Conservation (phyloP, 2,329 filamentous ascomycete species). For the Arachnomyces sp. region DNA sequence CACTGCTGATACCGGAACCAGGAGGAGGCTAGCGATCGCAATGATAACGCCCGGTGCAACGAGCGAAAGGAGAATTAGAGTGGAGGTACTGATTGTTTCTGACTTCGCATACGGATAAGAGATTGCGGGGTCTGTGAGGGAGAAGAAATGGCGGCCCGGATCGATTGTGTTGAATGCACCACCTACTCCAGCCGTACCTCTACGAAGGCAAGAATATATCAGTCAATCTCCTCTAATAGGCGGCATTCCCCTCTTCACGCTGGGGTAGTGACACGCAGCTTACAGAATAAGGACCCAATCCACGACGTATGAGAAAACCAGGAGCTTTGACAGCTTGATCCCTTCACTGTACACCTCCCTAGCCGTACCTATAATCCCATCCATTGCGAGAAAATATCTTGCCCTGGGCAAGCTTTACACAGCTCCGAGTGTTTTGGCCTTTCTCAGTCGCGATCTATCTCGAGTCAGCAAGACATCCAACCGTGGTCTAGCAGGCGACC, state of each 20-base stretch:
- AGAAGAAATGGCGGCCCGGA: slow-evolving; percentile 65
- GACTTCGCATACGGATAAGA: slow-evolving; percentile 64
- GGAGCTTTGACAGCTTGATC: slow-evolving; percentile 37
- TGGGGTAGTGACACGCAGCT: too few relatives aligned
- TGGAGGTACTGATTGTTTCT: slow-evolving; percentile 63
- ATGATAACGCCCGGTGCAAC: slow-evolving; percentile 62
- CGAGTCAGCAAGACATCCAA: too few relatives aligned
- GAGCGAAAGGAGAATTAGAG: slow-evolving; percentile 58
- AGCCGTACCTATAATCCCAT: too few relatives aligned
- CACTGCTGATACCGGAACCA: slow-evolving; percentile 66
- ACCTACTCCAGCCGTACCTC: slow-evolving; percentile 52
- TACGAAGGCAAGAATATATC: slow-evolving; percentile 17
- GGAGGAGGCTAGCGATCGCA: slow-evolving; percentile 56
- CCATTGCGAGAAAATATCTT: slow-evolving; percentile 4
- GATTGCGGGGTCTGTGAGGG: slow-evolving; percentile 66
- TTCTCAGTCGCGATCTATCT: too few relatives aligned
- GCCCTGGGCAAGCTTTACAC: too few relatives aligned
- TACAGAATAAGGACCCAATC: slow-evolving; percentile 66
- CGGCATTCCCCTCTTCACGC: too few relatives aligned
- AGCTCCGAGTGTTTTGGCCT: too few relatives aligned
- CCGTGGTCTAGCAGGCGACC: too few relatives aligned
- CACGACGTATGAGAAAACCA: slow-evolving; percentile 60
- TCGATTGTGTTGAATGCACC: slow-evolving; percentile 51
- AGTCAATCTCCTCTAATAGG: not conserved
- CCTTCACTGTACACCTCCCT: slow-evolving; percentile 5